Evolutionary conservation across 805 yeast species (phyloP).

Genomic region (Metschnikowia baotianmanensis): DNA sequence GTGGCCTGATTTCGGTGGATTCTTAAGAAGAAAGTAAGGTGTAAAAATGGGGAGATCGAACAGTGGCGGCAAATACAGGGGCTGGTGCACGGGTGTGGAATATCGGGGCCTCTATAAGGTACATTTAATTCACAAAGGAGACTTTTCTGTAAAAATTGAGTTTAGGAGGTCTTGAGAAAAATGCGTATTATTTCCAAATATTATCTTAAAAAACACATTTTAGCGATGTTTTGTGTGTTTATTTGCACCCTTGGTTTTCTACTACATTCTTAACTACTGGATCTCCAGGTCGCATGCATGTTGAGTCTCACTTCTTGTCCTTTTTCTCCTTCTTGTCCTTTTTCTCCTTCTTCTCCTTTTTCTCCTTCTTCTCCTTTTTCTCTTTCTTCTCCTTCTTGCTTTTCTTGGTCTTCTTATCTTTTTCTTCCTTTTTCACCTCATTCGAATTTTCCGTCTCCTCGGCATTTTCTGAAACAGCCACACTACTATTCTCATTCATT

Average conservation of each 20-base stretch:
- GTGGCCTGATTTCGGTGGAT: too few species aligned
- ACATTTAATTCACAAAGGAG: too few species aligned
- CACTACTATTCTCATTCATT: conserved; percentile 6
- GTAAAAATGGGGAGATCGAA: too few species aligned
- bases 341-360: conserved; percentile 27
- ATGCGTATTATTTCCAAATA: too few species aligned
- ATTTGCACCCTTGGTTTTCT: conserved; percentile 24
- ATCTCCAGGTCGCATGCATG: conserved; percentile 23
- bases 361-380: conserved; percentile 30
- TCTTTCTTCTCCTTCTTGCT: conserved; percentile 19
- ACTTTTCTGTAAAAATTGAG: too few species aligned
- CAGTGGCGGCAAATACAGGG: too few species aligned
- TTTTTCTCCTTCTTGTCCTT: conserved; percentile 29
- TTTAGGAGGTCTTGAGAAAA: too few species aligned
- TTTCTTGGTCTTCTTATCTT: conserved; percentile 11
- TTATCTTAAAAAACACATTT: too few species aligned
- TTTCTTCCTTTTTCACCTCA: background rate
- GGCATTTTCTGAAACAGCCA: conserved; percentile 20
- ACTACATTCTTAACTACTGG: conserved; percentile 21
- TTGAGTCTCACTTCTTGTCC: conserved; percentile 25
- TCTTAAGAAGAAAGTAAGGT: too few species aligned
- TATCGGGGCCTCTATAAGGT: too few species aligned
- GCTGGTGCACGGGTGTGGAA: background rate
- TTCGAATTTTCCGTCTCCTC: background rate
- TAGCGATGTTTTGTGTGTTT: too few species aligned